Percentiles rank a stretch among this genome's conserved stretches.
Evolutionary conservation across 148 eudicot genomes (phyloP).

Genomic region (Persicaria tinctoria): DNA sequence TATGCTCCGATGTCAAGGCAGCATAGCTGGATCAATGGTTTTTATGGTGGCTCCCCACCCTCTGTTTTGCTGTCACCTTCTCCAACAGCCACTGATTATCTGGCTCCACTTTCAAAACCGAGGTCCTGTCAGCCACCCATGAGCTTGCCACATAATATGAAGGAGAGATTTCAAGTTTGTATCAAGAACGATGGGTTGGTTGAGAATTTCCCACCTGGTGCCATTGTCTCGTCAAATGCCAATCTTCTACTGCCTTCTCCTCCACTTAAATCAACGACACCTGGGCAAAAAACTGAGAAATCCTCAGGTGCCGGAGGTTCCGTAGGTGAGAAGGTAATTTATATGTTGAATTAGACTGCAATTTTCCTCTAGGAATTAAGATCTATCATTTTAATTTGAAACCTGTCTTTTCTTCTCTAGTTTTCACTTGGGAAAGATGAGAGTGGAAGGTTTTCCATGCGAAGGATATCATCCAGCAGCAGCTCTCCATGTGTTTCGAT

Average conservation of each 20-base stretch:
- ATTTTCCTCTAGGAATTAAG: neutral
- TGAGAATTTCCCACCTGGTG: constrained; percentile 66
- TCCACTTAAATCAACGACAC: constrained; percentile 44
- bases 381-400: neutral
- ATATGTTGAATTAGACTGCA: neutral
- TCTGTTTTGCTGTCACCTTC: constrained; percentile 60
- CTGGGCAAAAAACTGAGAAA: constrained; percentile 38
- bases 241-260: constrained; percentile 53
- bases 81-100: constrained; percentile 68
- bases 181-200: constrained; percentile 35
- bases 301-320: constrained; percentile 24
- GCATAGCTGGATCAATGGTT: constrained; percentile 82
- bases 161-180: constrained; percentile 38
- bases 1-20: constrained; percentile 57
- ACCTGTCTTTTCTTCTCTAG: constrained; percentile 27
- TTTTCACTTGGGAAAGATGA: constrained; percentile 53
- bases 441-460: constrained; percentile 38
- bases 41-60: constrained; percentile 46
- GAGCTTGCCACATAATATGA: constrained; percentile 39
- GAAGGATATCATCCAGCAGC: constrained; percentile 42
- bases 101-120: constrained; percentile 35
- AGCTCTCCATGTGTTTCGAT: constrained; percentile 59
- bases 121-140: constrained; percentile 47
- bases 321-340: constrained; percentile 51
- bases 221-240: constrained; percentile 30